A percentile compares a stretch with the other conserved stretches of the same genome.
Conservation (phyloP, 169 alveolate genomes). For the Babesia ovata region DNA sequence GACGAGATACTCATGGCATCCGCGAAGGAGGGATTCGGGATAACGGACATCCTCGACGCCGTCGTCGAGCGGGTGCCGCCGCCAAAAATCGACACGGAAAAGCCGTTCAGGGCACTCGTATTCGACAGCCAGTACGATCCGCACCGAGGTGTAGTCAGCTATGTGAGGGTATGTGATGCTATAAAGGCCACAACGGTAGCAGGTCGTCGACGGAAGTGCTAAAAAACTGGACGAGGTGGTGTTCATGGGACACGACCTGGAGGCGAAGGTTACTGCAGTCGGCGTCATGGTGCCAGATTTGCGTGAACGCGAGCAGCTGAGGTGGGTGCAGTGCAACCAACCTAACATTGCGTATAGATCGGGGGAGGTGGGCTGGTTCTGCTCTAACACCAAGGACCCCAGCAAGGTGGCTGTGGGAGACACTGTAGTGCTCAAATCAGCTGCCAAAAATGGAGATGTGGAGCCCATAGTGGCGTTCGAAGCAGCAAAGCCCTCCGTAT, state of each 20-base stretch:
- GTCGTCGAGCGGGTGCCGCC: slow-evolving; percentile 82
- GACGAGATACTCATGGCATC: slow-evolving; percentile 85
- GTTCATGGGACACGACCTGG: slow-evolving; percentile 62
- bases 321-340: background rate
- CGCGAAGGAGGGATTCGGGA: slow-evolving; percentile 88
- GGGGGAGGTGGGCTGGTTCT: slow-evolving; percentile 71
- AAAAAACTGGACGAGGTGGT: slow-evolving; percentile 71
- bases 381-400: slow-evolving; percentile 66
- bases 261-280: slow-evolving; percentile 66
- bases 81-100: slow-evolving; percentile 77
- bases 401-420: slow-evolving; percentile 83
- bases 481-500: slow-evolving; percentile 86
- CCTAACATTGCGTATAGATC: slow-evolving; percentile 19
- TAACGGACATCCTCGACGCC: slow-evolving; percentile 79
- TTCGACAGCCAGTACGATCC: slow-evolving; percentile 89
- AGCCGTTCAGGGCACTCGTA: slow-evolving; percentile 85
- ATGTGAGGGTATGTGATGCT: slow-evolving; percentile 71
- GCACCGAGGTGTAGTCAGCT: slow-evolving; percentile 89
- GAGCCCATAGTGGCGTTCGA: slow-evolving; percentile 61
- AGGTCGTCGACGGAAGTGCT: slow-evolving; percentile 71
- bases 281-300: slow-evolving; percentile 75
- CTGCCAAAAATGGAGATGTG: slow-evolving; percentile 41
- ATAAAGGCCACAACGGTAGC: background rate
- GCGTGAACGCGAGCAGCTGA: slow-evolving; percentile 58
- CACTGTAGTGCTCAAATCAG: slow-evolving; percentile 73